Conservation (phyloP, 805 yeast genomes). For the Blastobotrys terrestris region DNA sequence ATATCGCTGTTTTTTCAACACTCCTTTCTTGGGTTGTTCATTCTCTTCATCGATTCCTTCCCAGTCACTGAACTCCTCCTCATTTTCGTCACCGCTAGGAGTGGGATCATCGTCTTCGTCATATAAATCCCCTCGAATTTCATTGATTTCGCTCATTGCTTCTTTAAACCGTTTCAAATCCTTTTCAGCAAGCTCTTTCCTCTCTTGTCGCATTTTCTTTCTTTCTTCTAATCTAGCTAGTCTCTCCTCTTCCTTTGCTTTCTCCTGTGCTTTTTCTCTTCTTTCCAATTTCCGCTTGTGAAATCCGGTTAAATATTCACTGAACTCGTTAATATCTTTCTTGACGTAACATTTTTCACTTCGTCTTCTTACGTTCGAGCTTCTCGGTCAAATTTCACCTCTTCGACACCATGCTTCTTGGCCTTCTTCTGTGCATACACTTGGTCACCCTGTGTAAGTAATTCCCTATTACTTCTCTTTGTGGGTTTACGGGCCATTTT, state of each 20-base stretch:
- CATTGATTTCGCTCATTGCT: constrained; percentile 34
- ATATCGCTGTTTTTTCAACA: constrained; percentile 41
- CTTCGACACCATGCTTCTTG: constrained; percentile 62
- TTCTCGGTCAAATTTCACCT: constrained; percentile 76
- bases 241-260: constrained; percentile 70
- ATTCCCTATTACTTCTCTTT: constrained; percentile 56
- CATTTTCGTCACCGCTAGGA: constrained; percentile 15
- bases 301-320: constrained; percentile 86
- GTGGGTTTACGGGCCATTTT: too few relatives aligned
- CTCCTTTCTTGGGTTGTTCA: constrained; percentile 32
- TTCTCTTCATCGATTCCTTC: constrained; percentile 38
- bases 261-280: constrained; percentile 77
- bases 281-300: constrained; percentile 89
- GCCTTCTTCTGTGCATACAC: constrained; percentile 63
- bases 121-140: constrained; percentile 9
- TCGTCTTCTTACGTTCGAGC: constrained; percentile 44
- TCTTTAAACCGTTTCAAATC: constrained; percentile 55
- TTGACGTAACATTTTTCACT: background rate
- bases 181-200: constrained; percentile 57
- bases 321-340: constrained; percentile 7
- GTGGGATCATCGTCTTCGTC: constrained; percentile 20
- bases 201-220: constrained; percentile 60
- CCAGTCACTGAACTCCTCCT: constrained; percentile 37
- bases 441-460: constrained; percentile 77
- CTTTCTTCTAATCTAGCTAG: constrained; percentile 71